phyloP scores from a whole-genome alignment of 768 basidiomycete species.

The Hygrocybe punicea region DNA sequence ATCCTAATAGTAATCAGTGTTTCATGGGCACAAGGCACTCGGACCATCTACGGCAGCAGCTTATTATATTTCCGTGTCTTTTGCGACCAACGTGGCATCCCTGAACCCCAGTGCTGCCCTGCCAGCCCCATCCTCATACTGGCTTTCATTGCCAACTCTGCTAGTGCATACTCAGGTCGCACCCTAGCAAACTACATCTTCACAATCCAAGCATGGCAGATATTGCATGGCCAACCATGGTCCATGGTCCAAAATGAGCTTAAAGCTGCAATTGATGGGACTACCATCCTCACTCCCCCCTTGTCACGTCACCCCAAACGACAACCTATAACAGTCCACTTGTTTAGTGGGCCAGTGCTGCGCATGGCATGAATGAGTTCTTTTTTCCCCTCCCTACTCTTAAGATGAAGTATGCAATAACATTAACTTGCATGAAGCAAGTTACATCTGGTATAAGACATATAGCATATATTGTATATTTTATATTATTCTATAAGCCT shows the following conservation, averaged over 20 bases:
- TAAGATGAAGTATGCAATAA: too few relatives aligned
- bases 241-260: constrained; percentile 22
- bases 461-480: too few relatives aligned
- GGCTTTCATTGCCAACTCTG: constrained; percentile 29
- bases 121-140: constrained; percentile 20
- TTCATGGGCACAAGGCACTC: constrained; percentile 31
- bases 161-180: constrained; percentile 31
- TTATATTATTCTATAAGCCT: too few relatives aligned
- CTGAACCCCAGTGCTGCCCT: constrained; percentile 34
- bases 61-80: constrained; percentile 39
- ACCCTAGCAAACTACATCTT: constrained; percentile 38
- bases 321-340: constrained; percentile 30
- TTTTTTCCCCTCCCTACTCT: too few relatives aligned
- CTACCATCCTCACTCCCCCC: constrained; percentile 27
- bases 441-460: too few relatives aligned
- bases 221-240: constrained; percentile 39
- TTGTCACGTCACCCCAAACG: constrained; percentile 28
- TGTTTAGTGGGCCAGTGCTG: too few relatives aligned
- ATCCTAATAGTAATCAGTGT: constrained; percentile 23
- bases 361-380: too few relatives aligned
- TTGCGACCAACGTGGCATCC: constrained; percentile 31
- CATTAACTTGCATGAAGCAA: too few relatives aligned
- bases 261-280: constrained; percentile 29
- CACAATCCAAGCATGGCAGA: constrained; percentile 46
- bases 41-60: constrained; percentile 36